Evolutionary conservation across 345 rosid species (phyloP).

Genomic region (Arabidopsis thaliana): TAIR10.1 NC_003076.8:15553001-15553500

Average conservation of each 20-base stretch:
- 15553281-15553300: conserved; percentile 94
- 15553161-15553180: background rate
- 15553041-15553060: conserved; percentile 91
- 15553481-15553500: conserved; percentile 22
- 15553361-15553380: conserved; percentile 78
- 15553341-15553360: conserved; percentile 62
- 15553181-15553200: conserved; percentile 7
- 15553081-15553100: conserved; percentile 98
- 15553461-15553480: conserved; percentile 14
- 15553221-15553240: conserved; percentile 17
- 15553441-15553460: conserved; percentile 11
- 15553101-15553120: conserved; percentile 98
- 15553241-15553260: conserved; percentile 95
- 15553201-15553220: background rate
- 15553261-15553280: conserved; percentile 92
- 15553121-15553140: conserved; percentile 89
- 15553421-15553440: background rate
- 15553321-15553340: conserved; percentile 50
- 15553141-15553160: conserved; percentile 49
- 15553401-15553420: background rate
- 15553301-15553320: conserved; percentile 78
- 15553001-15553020: conserved; percentile 23
- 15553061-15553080: conserved; percentile 94
- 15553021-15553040: conserved; percentile 89
- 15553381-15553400: background rate